phyloP scores from a whole-genome alignment of 2,329 filamentous ascomycete genomes.

The Neonectria magnoliae region DNA sequence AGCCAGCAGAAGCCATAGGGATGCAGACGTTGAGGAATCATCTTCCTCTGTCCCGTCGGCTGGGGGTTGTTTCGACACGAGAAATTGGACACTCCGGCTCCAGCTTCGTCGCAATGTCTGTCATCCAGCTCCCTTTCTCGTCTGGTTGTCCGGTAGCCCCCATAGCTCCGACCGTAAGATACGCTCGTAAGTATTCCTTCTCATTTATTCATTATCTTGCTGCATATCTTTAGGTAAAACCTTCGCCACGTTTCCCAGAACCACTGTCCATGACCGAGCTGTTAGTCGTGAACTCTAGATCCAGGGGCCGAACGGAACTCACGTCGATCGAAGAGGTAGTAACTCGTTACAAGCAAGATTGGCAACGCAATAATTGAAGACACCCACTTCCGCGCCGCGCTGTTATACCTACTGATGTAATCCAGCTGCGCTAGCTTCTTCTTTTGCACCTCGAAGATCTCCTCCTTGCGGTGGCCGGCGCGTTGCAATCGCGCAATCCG shows the following conservation, averaged over 20 bases:
- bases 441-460: slow-evolving; percentile 31
- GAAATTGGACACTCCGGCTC: background rate
- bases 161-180: background rate
- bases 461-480: slow-evolving; percentile 25
- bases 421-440: slow-evolving; percentile 42
- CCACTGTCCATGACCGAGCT: slow-evolving; percentile 38
- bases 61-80: background rate
- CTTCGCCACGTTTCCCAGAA: slow-evolving; percentile 45
- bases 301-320: slow-evolving; percentile 36
- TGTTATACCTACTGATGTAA: slow-evolving; percentile 56
- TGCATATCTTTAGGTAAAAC: slow-evolving; percentile 7
- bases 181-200: background rate
- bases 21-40: background rate
- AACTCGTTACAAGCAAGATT: slow-evolving; percentile 65
- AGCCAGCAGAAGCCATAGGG: too few relatives aligned
- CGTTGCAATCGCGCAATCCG: slow-evolving; percentile 36
- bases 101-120: background rate
- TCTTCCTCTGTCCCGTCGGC: background rate
- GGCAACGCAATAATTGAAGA: slow-evolving; percentile 62
- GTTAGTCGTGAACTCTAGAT: slow-evolving; percentile 1
- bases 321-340: slow-evolving; percentile 63
- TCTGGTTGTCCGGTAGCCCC: background rate
- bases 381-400: slow-evolving; percentile 57
- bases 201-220: background rate
- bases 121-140: background rate